Evolutionary conservation across 2,329 filamentous ascomycete genomes (phyloP), one percentile per base, ranked within the genome.

Genomic region (Aspergillus sp.): DNA sequence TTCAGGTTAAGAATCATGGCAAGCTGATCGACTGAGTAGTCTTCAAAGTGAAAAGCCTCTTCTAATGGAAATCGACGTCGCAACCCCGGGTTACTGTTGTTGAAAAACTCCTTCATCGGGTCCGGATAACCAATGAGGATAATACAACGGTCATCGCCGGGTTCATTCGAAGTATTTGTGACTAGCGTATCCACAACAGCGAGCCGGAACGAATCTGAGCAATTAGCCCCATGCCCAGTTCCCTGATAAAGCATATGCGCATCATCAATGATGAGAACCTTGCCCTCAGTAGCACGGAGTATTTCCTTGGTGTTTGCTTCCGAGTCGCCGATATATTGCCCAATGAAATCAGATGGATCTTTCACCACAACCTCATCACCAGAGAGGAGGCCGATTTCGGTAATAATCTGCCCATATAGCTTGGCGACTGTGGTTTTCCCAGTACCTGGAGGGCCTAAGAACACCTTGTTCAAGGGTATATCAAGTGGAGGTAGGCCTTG

Each of bases 21-120:
- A 5, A 42, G 39, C 39, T 42, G 39, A 10, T 42, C 39, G 17
- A 42, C 17, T 3, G 39, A 21, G 5, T 42, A 42, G 39, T 42
- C 17, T 19, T 42, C 17, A 21, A 42, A 21, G 39, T 21, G 39
- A 42, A 42, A 42, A 21, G 39, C 39, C 17, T 42, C 15, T n/a
- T 47, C 19, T 17, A 30, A 19, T 6, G 44, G n/a, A 27, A 62
- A 59, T 5, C 60, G 56, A 8, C 60, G 47, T 2, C 15, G 5
- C 0, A 62, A 13, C 1, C 60, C 60, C 3, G 60, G 52, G 11
- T 68, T 68, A n/a, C 59, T 63, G 21, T 66, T 64, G 21, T 59
- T 51, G 25, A 68, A 61, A 47, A 69, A 39, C 27, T 54, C 44
- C 8, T 47, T 8, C 32, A 62, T 59, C 25, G 47, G 19, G 6